Conservation (phyloP, 768 basidiomycete species). For the Pilatotrama ljubarskyi region DNA sequence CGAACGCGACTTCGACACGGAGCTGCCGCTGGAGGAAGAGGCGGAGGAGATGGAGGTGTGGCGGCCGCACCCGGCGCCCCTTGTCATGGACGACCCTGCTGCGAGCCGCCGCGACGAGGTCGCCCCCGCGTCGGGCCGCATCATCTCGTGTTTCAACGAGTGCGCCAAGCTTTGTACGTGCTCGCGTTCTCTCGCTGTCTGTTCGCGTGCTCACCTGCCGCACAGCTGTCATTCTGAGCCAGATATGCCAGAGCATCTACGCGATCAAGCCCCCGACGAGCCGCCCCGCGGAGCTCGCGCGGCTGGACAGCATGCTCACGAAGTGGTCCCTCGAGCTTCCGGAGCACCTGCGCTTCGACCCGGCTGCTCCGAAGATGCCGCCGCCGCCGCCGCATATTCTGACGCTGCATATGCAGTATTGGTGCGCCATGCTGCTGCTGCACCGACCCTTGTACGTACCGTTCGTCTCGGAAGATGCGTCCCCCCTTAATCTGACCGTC, state of each 20-base stretch:
- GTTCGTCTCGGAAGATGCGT: neutral
- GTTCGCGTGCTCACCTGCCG: constrained; percentile 6
- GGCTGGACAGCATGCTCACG: constrained; percentile 62
- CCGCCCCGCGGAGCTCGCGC: constrained; percentile 57
- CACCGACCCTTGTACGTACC: constrained; percentile 76
- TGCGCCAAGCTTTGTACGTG: constrained; percentile 69
- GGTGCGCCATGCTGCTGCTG: constrained; percentile 73
- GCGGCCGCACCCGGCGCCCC: constrained; percentile 44
- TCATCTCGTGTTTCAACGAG: constrained; percentile 77
- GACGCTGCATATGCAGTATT: constrained; percentile 83
- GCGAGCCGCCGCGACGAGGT: constrained; percentile 21
- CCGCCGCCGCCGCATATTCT: constrained; percentile 63
- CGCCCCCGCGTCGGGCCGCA: constrained; percentile 44
- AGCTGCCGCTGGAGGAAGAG: constrained; percentile 60
- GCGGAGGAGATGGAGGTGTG: constrained; percentile 67
- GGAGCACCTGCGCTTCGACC: constrained; percentile 64
- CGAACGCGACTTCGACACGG: constrained; percentile 76
- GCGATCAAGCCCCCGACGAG: constrained; percentile 56
- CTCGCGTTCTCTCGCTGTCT: constrained; percentile 2
- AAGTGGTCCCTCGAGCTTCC: constrained; percentile 77
- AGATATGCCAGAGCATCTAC: constrained; percentile 71
- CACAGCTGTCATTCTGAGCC: constrained; percentile 66
- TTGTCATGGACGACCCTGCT: constrained; percentile 31
- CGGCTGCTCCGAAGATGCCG: constrained; percentile 43
- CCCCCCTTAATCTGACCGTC: neutral